Evolutionary conservation across 1,284 basidiomycete species (phyloP), one percentile per base, ranked within the genome.

Genomic region (Exsudoporus floridanus): DNA sequence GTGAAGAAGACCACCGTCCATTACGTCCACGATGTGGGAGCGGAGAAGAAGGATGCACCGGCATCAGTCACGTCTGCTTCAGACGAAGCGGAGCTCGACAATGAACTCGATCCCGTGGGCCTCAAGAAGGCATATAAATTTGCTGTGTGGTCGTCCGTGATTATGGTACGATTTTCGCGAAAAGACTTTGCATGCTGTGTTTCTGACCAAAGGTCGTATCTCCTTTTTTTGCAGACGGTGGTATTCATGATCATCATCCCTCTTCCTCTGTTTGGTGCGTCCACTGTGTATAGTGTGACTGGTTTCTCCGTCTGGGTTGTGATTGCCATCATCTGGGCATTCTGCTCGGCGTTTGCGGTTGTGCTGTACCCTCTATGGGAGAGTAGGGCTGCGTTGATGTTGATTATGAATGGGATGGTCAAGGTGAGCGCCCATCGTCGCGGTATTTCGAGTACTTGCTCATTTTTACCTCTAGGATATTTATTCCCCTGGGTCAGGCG

Each of bases 301-400:
- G 91, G 90, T 1, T 79, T 93, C 58, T 82, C 84, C 0, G 87
- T 81, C 0, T 92, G 89, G 88, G 84, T 82, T 58, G 77, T 87
- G 37, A 77, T 95, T 50, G 89, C 90, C 2, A 87, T 96, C 59
- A 73, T 87, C 35, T 94, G 92, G 92, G 79, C 90, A 10, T 91
- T 94, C 67, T 76, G 79, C 55, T 90, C 88, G 8, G 79, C 86
- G 16, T 78, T 86, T 57, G 77, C 82, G 16, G 89, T 94, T 25
- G 89, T 94, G 12, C 43, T 94, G n/a, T 90, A 90, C 64, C 93
- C 93, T 18, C 70, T 94, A 4, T 94, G 78, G 72, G 94, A 97
- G 76, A 92, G 89, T 55, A 75, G 90, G 41, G 73, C 65, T 5
- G 89, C 88, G 2, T 64, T 95, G 28, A 42, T 30, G 5, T 71